phyloP scores from a whole-genome alignment of 768 basidiomycete genomes.

The Mycena galericulata region DNA sequence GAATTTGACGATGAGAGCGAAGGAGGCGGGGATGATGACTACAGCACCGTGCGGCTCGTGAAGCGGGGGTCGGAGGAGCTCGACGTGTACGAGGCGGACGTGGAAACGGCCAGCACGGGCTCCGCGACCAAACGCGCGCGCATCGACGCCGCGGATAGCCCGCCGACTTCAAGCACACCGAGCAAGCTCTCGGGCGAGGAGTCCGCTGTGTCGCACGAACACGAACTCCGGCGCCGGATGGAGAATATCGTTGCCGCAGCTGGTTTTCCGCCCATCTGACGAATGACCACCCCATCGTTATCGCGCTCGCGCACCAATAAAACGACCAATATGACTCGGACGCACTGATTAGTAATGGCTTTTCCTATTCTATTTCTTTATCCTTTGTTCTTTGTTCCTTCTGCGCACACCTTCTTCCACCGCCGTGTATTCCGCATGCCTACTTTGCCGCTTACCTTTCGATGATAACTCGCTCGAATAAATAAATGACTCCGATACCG shows the following conservation, averaged over 20 bases:
- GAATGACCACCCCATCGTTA: too few species aligned
- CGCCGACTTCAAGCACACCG: not conserved
- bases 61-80: slow-evolving; percentile 4
- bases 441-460: not conserved
- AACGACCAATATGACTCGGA: not conserved
- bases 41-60: not conserved
- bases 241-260: too few species aligned
- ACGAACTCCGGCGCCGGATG: too few species aligned
- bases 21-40: not conserved
- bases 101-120: not conserved
- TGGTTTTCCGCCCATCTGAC: too few species aligned
- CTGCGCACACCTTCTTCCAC: not conserved
- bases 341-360: not conserved
- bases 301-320: not conserved
- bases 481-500: too few species aligned
- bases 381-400: too few species aligned
- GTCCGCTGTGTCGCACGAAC: not conserved
- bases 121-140: slow-evolving; percentile 1
- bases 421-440: not conserved
- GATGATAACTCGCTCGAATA: not conserved
- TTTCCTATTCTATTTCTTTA: not conserved
- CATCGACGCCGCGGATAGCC: not conserved
- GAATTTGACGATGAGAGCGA: slow-evolving; percentile 10
- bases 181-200: not conserved
- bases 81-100: not conserved